Conservation (phyloP, 441 rosid genomes). For the Manihot esculenta region DNA sequence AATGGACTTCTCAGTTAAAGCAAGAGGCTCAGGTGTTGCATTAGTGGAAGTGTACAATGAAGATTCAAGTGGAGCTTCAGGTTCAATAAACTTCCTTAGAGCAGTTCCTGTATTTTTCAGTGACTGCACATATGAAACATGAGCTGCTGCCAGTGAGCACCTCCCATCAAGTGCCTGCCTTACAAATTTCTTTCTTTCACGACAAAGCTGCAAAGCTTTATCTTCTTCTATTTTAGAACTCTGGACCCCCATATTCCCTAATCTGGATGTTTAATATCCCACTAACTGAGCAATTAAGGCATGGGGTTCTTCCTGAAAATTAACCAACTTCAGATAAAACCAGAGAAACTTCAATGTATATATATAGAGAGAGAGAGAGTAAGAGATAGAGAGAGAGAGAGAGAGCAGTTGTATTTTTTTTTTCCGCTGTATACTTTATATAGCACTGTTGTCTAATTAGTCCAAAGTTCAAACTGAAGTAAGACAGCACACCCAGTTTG, state of each 20-base stretch:
- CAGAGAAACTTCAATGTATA: background rate
- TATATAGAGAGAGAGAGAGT: no score
- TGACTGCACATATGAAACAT: conserved; percentile 71
- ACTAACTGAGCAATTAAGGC: conserved; percentile 17
- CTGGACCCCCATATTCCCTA: conserved; percentile 59
- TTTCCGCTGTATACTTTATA: no score
- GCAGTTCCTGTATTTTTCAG: conserved; percentile 73
- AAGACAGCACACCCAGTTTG: conserved; percentile 2
- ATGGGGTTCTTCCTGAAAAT: conserved; percentile 32
- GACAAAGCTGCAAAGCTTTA: conserved; percentile 79
- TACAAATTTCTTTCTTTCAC: conserved; percentile 83
- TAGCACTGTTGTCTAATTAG: no score
- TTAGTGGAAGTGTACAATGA: conserved; percentile 70
- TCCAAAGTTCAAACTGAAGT: background rate
- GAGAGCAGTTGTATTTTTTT: no score
- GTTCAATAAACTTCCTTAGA: conserved; percentile 72
- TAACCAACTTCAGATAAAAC: conserved; percentile 10
- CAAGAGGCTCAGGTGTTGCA: conserved; percentile 78
- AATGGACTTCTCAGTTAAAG: conserved; percentile 59
- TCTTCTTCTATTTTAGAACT: conserved; percentile 84
- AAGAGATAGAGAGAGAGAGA: no score
- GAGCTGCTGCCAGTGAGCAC: conserved; percentile 82
- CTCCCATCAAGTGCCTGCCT: conserved; percentile 95
- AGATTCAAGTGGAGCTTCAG: conserved; percentile 66
- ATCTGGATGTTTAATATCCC: conserved; percentile 19